These are phyloP conservation scores for Talaromyces ruber DNA, from an alignment of 495 filamentous ascomycete species.

Conservation along the genomic window DNA sequence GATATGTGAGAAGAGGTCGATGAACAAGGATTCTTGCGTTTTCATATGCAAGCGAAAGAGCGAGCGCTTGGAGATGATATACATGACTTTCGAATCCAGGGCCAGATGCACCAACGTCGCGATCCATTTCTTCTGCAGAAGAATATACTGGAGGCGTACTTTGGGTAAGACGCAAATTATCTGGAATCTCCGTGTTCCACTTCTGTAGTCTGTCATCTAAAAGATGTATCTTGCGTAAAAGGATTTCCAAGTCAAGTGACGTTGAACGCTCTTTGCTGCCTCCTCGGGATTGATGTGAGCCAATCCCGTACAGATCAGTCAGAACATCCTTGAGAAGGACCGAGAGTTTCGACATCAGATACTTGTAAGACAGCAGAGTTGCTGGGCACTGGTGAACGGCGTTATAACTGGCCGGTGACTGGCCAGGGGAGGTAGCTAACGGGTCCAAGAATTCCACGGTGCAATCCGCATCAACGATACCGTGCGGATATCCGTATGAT, in stretches of 20 bases:
- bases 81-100: constrained; percentile 19
- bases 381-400: constrained; percentile 1
- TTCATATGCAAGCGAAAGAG: constrained; percentile 9
- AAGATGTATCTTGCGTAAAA: too few relatives aligned
- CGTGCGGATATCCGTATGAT: constrained; percentile 26
- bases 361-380: constrained; percentile 21
- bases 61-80: constrained; percentile 21
- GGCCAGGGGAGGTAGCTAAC: constrained; percentile 5
- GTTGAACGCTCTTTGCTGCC: too few relatives aligned
- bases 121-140: constrained; percentile 17
- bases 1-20: too few relatives aligned
- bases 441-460: constrained; percentile 24
- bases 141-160: constrained; percentile 10
- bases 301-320: constrained; percentile 11
- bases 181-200: too few relatives aligned
- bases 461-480: constrained; percentile 25
- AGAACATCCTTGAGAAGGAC: constrained; percentile 15
- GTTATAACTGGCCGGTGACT: constrained; percentile 10
- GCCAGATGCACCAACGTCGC: constrained; percentile 19
- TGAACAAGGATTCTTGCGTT: too few relatives aligned
- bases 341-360: constrained; percentile 22
- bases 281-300: too few relatives aligned
- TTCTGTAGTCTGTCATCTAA: too few relatives aligned
- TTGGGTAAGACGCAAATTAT: neutral
- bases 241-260: too few relatives aligned